Conservation (phyloP, 768 basidiomycete species). For the Rhizopogon vulgaris region DNA sequence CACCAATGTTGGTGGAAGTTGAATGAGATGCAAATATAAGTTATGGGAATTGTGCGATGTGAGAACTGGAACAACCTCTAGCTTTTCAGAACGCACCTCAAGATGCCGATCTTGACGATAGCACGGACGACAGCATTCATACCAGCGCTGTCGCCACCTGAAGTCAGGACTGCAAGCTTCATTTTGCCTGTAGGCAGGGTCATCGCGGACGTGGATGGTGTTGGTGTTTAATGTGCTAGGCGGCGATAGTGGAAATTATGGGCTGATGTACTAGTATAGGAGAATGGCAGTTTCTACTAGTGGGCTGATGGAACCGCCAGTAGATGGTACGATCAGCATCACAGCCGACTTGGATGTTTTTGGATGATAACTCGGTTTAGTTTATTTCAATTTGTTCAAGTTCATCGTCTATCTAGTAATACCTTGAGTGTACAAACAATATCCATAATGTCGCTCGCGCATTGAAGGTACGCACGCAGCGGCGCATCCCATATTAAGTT, state of each 20-base stretch:
- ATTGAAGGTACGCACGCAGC: no score
- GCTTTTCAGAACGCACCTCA: constrained; percentile 51
- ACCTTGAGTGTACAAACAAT: no score
- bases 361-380: neutral
- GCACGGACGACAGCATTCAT: constrained; percentile 95
- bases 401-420: no score
- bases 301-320: neutral
- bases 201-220: neutral
- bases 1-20: neutral
- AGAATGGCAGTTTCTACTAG: neutral
- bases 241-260: constrained; percentile 2
- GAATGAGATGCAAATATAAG: constrained; percentile 1
- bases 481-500: no score
- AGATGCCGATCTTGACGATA: constrained; percentile 87
- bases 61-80: neutral
- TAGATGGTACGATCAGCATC: neutral
- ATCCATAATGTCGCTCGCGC: no score
- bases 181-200: constrained; percentile 30
- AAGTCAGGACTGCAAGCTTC: constrained; percentile 93
- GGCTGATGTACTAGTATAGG: no score
- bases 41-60: constrained; percentile 3
- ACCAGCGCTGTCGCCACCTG: constrained; percentile 96
- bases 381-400: neutral
- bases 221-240: neutral
- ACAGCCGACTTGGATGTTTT: neutral